Conservation (phyloP, 1,284 basidiomycete genomes). For the Thelephora terrestris region DNA sequence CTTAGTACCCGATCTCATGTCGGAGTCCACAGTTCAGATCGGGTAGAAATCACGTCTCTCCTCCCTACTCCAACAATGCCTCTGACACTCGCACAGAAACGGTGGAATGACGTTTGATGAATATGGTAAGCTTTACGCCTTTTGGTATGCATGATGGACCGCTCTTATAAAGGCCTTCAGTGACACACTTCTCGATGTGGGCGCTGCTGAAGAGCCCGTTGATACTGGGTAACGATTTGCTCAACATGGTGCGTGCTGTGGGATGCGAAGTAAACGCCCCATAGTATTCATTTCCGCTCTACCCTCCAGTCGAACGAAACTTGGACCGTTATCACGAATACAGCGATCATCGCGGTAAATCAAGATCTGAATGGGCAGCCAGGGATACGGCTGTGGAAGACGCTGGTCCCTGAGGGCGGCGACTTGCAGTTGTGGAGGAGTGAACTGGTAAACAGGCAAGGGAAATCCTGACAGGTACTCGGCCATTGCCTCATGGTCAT, state of each 20-base stretch:
- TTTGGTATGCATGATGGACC: background rate
- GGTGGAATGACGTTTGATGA: slow-evolving; percentile 34
- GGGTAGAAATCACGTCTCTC: background rate
- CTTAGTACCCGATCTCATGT: background rate
- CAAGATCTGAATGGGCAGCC: slow-evolving; percentile 22
- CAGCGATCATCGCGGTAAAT: slow-evolving; percentile 25
- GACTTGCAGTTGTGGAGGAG: slow-evolving; percentile 24
- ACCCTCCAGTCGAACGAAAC: slow-evolving; percentile 23
- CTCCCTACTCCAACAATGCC: background rate
- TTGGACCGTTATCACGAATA: slow-evolving; percentile 25
- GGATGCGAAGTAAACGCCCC: background rate
- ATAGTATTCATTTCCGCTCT: background rate
- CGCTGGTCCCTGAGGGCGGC: slow-evolving; percentile 17
- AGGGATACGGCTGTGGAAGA: slow-evolving; percentile 24
- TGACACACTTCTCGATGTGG: slow-evolving; percentile 36
- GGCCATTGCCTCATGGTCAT: background rate
- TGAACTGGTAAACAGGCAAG: slow-evolving; percentile 23
- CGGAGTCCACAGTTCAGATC: no score
- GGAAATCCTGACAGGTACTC: background rate
- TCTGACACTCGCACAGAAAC: slow-evolving; percentile 19
- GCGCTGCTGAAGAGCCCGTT: slow-evolving; percentile 31
- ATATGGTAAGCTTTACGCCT: slow-evolving; percentile 20
- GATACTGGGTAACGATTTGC: slow-evolving; percentile 31
- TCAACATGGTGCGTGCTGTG: slow-evolving; percentile 21
- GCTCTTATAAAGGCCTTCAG: slow-evolving; percentile 7